Percentiles rank a stretch among this genome's conserved stretches.
These are phyloP conservation scores for Salvia sclarea DNA, from an alignment of 305 asterid genomes.

Conservation along the genomic window DNA sequence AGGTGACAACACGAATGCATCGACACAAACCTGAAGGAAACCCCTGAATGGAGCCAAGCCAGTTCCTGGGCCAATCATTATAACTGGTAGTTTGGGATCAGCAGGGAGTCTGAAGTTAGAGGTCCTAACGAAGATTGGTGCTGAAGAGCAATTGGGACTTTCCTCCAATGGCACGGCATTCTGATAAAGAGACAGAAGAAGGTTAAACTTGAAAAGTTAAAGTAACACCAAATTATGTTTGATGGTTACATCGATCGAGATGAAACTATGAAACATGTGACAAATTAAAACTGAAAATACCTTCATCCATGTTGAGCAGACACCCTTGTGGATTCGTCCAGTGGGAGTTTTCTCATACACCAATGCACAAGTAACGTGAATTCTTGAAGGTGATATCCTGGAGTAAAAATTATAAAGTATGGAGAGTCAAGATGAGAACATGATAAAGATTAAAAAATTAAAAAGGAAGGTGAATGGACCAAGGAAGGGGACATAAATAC, in stretches of 20 bases:
- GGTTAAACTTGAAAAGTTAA: neutral
- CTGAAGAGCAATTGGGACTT: conserved; percentile 70
- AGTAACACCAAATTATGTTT: neutral
- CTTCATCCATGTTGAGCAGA: conserved; percentile 99
- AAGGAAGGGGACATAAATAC: conserved; percentile 21
- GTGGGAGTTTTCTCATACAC: conserved; percentile 82
- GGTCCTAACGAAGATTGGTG: conserved; percentile 78
- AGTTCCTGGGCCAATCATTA: conserved; percentile 99
- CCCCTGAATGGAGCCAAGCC: conserved; percentile 99
- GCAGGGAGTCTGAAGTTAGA: conserved; percentile 93
- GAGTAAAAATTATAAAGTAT: conserved; percentile 19
- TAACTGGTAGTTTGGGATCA: conserved; percentile 75
- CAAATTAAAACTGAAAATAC: conserved; percentile 40
- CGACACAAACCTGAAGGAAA: conserved; percentile 79
- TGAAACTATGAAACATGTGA: neutral
- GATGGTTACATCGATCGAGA: neutral
- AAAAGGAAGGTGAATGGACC: neutral
- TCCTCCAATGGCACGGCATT: conserved; percentile 76
- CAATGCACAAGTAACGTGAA: conserved; percentile 95
- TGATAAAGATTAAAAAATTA: neutral
- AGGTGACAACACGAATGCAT: neutral
- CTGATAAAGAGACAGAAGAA: conserved; percentile 42
- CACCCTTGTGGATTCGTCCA: conserved; percentile 90
- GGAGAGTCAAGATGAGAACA: conserved; percentile 21
- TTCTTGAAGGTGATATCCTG: conserved; percentile 75